Evolutionary conservation across 352 stramenopile species (phyloP), one percentile per base, ranked within the genome.

Genomic region (Phytophthora sansomeana): DNA sequence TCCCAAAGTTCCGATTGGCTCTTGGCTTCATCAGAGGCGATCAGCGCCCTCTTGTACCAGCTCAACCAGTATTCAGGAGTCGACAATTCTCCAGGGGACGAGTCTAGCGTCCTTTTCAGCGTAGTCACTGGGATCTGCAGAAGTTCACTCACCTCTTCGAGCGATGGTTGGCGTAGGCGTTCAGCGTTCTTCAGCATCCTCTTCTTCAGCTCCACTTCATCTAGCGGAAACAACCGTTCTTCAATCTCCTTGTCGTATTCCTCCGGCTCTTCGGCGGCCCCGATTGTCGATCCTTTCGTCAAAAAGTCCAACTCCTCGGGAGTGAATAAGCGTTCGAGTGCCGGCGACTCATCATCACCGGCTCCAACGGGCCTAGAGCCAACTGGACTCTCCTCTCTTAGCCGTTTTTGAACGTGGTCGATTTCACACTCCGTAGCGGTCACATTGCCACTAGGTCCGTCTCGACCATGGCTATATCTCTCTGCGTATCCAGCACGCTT

Each of bases 151-250:
- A 36, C 16, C n/a, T 53, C 7, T 3, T 32, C 16, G 13, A 38
- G 46, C 14, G 26, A 53, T 6, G 39, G 9, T 19, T 53, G 19
- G 11, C 16, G 21, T 16, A 38, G 6, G 1, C 33, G 10, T n/a
- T 38, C 33, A n/a, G 46, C 29, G 14, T 47, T 48, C 33, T 39
- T 10, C 6, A 21, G 14, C 35, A 58, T 36, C 2, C 24, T 11
- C 0, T 21, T 8, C 14, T 38, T 46, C 11, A 58, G 16, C 35
- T 58, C 50, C 0, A 58, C 50, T 4, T 58, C 35, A 13, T 58
- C 50, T 3, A 38, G 9, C 8, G 33, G 33, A 13, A 8, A n/a
- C 33, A 38, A 3, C 8, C n/a, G n/a, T 36, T 10, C 32, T 3
- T 36, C 32, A 36, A 11, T 9, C 6, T 36, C 1, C 32, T 9